A percentile compares a stretch with the other conserved stretches of the same genome.
These are phyloP conservation scores for Globisporangium apiculatum DNA, from an alignment of 352 stramenopile genomes.

Conservation along the genomic window DNA sequence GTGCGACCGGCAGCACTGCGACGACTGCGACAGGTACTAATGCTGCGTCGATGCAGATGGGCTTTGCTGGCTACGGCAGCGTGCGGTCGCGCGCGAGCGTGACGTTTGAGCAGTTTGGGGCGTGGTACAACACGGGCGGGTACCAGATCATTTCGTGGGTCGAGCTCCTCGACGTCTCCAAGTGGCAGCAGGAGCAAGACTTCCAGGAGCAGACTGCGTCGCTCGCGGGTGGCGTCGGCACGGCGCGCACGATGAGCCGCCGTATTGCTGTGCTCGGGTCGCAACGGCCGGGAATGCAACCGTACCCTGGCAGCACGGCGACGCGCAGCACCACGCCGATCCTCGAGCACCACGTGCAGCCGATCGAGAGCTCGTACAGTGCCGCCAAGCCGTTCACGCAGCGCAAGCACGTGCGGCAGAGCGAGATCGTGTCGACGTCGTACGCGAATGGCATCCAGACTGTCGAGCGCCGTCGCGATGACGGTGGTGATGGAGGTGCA, in stretches of 20 bases:
- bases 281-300: constrained; percentile 25
- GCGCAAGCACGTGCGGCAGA: constrained; percentile 70
- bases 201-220: constrained; percentile 40
- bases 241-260: constrained; percentile 17
- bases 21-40: no score
- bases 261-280: constrained; percentile 37
- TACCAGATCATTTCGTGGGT: constrained; percentile 84
- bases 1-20: constrained; percentile 28
- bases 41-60: constrained; percentile 1
- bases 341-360: constrained; percentile 50
- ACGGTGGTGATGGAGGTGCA: neutral
- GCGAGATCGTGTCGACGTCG: constrained; percentile 71
- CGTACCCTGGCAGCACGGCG: constrained; percentile 23
- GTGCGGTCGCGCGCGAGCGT: constrained; percentile 58
- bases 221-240: constrained; percentile 15
- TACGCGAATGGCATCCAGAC: constrained; percentile 33
- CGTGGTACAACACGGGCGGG: constrained; percentile 85
- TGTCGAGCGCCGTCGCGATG: neutral
- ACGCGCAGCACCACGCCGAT: constrained; percentile 14
- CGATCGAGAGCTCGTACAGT: constrained; percentile 40
- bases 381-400: constrained; percentile 43
- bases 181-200: constrained; percentile 80
- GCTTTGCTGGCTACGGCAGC: constrained; percentile 55
- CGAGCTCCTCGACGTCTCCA: constrained; percentile 72
- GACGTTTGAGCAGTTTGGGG: constrained; percentile 89